A percentile compares a stretch with the other conserved stretches of the same genome.
Evolutionary conservation across 208 protist species (phyloP).

Genomic region (Vickermania spadyakhi): DNA sequence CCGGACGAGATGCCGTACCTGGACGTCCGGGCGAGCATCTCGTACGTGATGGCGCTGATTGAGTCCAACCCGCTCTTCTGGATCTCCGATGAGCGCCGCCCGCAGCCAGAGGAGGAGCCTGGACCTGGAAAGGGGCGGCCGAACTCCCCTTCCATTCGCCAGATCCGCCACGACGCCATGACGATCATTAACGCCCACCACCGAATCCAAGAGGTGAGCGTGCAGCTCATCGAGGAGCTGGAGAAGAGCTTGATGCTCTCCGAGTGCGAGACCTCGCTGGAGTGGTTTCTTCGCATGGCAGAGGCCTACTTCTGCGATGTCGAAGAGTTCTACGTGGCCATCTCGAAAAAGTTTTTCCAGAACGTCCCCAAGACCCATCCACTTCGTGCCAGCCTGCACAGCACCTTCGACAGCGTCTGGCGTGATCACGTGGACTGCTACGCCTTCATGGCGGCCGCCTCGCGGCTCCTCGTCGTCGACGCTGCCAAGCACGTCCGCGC

Average conservation of each 20-base stretch:
- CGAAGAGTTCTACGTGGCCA: conserved; percentile 29
- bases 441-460: conserved; percentile 13
- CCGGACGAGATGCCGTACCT: background rate
- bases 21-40: background rate
- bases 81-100: background rate
- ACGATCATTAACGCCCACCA: background rate
- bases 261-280: background rate
- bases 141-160: background rate
- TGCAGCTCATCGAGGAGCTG: conserved; percentile 1
- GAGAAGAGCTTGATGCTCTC: background rate
- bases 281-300: conserved; percentile 3
- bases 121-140: background rate
- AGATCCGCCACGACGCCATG: background rate
- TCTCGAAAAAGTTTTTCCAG: conserved; percentile 12
- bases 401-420: conserved; percentile 8
- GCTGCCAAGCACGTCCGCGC: background rate
- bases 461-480: background rate
- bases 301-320: conserved; percentile 14
- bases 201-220: background rate
- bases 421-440: conserved; percentile 11
- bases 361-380: background rate
- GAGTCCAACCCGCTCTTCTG: background rate
- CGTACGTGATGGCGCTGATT: background rate
- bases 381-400: background rate
- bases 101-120: no score